phyloP scores from a whole-genome alignment of 441 rosid species.

The Pelargonium citronellum region DNA sequence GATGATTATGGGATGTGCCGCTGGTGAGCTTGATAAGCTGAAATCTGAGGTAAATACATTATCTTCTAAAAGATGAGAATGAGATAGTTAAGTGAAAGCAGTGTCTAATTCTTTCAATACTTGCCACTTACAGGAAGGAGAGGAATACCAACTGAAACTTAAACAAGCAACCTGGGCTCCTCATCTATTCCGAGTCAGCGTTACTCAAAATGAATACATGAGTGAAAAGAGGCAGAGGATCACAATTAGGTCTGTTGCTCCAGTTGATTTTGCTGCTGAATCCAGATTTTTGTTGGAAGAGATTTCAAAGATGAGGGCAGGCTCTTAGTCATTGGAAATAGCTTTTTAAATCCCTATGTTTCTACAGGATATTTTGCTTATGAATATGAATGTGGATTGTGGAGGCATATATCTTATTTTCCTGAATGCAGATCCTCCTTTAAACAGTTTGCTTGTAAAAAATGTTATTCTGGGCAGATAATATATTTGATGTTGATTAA shows the following conservation, averaged over 20 bases:
- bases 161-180: conserved; percentile 80
- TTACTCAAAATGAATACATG: conserved; percentile 68
- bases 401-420: too few species aligned
- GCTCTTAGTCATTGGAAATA: conserved; percentile 17
- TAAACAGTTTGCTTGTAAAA: too few species aligned
- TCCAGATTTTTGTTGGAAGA: conserved; percentile 62
- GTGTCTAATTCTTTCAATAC: not conserved
- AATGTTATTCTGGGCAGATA: too few species aligned
- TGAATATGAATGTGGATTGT: too few species aligned
- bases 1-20: conserved; percentile 68
- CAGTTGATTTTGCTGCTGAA: conserved; percentile 77
- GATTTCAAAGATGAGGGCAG: conserved; percentile 51
- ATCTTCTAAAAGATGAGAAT: not conserved
- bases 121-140: conserved; percentile 43
- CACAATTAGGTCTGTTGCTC: conserved; percentile 59
- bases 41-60: conserved; percentile 48
- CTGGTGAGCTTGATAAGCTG: conserved; percentile 70
- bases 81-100: not conserved
- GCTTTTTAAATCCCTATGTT: not conserved
- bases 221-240: conserved; percentile 86
- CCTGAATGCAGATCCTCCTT: too few species aligned
- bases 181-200: conserved; percentile 65
- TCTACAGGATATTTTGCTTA: not conserved
- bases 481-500: too few species aligned
- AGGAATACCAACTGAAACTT: conserved; percentile 52